Percentiles rank a stretch among this genome's conserved stretches.
phyloP scores from a whole-genome alignment of 2,329 filamentous ascomycete genomes.

The Domatiomyces catenatus region DNA sequence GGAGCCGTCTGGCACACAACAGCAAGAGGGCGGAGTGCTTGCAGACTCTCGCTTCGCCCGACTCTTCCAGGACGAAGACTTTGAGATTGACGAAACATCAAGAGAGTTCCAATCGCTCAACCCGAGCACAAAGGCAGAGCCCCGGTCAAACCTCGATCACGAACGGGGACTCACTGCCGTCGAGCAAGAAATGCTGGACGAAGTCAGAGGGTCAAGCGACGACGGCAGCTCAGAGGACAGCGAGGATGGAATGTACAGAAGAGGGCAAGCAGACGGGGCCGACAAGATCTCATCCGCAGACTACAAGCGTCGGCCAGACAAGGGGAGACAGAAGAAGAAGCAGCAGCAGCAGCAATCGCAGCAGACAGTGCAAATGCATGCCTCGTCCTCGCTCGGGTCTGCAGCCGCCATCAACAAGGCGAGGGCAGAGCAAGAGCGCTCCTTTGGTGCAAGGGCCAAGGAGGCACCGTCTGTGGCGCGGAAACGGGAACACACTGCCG shows the following conservation, averaged over 20 bases:
- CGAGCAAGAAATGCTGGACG: constrained; percentile 45
- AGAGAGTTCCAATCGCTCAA: constrained; percentile 80
- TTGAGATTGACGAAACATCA: constrained; percentile 76
- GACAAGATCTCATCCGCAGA: constrained; percentile 38
- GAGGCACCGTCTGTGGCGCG: constrained; percentile 26
- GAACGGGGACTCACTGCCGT: constrained; percentile 44
- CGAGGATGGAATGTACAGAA: constrained; percentile 19
- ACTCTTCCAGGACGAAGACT: constrained; percentile 86
- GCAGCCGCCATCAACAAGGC: constrained; percentile 18
- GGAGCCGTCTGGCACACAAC: constrained; percentile 2
- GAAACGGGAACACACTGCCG: constrained; percentile 16
- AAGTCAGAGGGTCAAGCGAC: constrained; percentile 29
- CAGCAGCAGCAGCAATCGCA: constrained; percentile 23
- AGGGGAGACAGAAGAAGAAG: constrained; percentile 31
- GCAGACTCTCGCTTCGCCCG: constrained; percentile 73
- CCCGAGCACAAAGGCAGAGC: constrained; percentile 51
- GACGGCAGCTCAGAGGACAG: constrained; percentile 24
- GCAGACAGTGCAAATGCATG: constrained; percentile 37
- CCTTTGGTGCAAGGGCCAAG: constrained; percentile 43
- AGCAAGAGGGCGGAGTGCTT: constrained; percentile 45
- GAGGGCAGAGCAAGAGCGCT: constrained; percentile 33
- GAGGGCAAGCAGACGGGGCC: constrained; percentile 14
- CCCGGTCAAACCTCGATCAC: constrained; percentile 18
- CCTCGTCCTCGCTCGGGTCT: constrained; percentile 35
- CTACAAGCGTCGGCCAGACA: constrained; percentile 33